Percentiles rank a stretch among this genome's conserved stretches.
Conservation (phyloP, 202 grass and related monocot genomes). For the Alloteropsis angusta region DNA sequence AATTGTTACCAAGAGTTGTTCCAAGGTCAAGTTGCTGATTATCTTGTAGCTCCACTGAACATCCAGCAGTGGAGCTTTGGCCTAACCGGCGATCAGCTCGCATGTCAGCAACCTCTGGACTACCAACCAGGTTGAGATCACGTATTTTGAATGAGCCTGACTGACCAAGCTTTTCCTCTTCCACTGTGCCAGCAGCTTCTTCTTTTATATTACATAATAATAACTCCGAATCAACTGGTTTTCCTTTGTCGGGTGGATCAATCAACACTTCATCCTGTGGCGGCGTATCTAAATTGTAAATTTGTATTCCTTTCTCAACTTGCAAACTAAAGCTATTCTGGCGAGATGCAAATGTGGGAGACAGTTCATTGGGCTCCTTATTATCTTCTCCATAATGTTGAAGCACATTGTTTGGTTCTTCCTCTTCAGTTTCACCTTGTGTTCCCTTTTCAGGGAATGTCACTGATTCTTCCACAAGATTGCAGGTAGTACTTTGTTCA, state of each 20-base stretch:
- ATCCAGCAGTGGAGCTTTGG: slow-evolving; percentile 25
- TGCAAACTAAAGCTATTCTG: slow-evolving; percentile 33
- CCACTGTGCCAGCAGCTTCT: slow-evolving; percentile 23
- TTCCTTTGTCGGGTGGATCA: slow-evolving; percentile 38
- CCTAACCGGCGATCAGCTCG: slow-evolving; percentile 39
- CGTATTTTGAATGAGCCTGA: slow-evolving; percentile 74
- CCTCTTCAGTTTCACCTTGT: slow-evolving; percentile 14
- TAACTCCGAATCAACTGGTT: slow-evolving; percentile 23
- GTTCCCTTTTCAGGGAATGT: slow-evolving; percentile 32
- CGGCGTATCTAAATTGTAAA: slow-evolving; percentile 37
- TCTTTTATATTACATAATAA: slow-evolving; percentile 34
- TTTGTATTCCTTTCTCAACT: slow-evolving; percentile 29
- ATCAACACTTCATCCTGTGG: slow-evolving; percentile 51
- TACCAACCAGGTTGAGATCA: slow-evolving; percentile 81
- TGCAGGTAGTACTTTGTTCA: slow-evolving; percentile 25
- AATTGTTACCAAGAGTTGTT: slow-evolving; percentile 27
- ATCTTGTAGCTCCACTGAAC: slow-evolving; percentile 31
- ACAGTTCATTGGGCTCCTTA: slow-evolving; percentile 24
- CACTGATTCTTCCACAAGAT: slow-evolving; percentile 30
- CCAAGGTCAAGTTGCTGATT: slow-evolving; percentile 42
- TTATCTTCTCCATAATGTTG: slow-evolving; percentile 29
- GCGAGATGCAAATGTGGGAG: slow-evolving; percentile 23
- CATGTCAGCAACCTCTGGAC: slow-evolving; percentile 67
- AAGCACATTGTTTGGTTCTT: slow-evolving; percentile 27
- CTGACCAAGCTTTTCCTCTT: slow-evolving; percentile 52